Conservation (phyloP, 768 basidiomycete species). For the Holtermannia corniformis region DNA sequence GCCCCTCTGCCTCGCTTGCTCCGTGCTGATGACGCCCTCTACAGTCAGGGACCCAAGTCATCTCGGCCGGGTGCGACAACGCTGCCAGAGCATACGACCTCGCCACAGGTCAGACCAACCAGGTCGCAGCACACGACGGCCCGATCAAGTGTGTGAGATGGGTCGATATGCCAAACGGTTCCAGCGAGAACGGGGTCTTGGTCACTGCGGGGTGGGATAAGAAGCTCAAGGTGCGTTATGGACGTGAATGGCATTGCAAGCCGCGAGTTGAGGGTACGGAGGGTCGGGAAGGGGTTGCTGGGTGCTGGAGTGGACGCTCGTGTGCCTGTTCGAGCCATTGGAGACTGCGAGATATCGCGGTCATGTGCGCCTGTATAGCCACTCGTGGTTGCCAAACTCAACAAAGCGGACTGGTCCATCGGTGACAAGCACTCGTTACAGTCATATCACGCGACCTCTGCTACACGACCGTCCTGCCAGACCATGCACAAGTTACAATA, state of each 20-base stretch:
- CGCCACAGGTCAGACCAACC: slow-evolving; percentile 64
- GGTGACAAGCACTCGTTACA: too few species aligned
- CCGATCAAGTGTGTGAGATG: slow-evolving; percentile 74
- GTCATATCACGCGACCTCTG: too few species aligned
- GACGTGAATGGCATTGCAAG: not conserved
- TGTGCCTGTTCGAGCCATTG: too few species aligned
- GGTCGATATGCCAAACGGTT: slow-evolving; percentile 61
- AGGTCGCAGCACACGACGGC: slow-evolving; percentile 84
- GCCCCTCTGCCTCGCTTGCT: too few species aligned
- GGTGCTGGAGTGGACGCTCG: too few species aligned
- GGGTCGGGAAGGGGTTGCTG: too few species aligned
- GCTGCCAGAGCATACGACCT: slow-evolving; percentile 89
- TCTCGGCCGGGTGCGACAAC: slow-evolving; percentile 92
- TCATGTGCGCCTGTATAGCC: too few species aligned
- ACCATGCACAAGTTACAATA: too few species aligned
- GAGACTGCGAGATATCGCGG: too few species aligned
- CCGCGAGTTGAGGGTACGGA: not conserved
- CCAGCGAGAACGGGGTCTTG: slow-evolving; percentile 50
- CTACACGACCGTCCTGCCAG: too few species aligned
- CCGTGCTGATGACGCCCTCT: slow-evolving; percentile 6
- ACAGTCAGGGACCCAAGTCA: slow-evolving; percentile 79
- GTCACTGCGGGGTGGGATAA: slow-evolving; percentile 98
- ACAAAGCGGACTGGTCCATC: too few species aligned
- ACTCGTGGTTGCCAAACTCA: too few species aligned
- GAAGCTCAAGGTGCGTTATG: slow-evolving; percentile 66